Base-by-base conservation (phyloP, 768 basidiomycete species). In the Tulasnella sp. region DNA sequence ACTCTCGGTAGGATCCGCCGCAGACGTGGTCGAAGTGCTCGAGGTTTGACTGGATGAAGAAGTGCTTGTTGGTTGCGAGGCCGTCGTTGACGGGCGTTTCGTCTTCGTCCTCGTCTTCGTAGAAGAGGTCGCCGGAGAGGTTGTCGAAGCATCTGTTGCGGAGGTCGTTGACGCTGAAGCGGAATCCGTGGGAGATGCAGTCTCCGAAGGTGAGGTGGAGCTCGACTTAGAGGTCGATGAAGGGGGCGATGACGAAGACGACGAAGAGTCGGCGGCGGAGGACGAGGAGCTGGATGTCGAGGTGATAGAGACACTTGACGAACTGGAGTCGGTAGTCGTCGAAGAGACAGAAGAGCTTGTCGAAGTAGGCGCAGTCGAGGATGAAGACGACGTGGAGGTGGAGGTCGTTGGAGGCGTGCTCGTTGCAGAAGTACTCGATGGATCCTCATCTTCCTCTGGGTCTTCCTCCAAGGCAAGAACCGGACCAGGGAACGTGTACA, bases 401-500 rank as follows among this genome's bases (percentile, higher is more conserved):
- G 67, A 14, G 3, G 39, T 17, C 1, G 41, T 44, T 6, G 37
- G 36, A 32, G 36, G 29, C 37, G 36, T 42, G 63, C 34, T 68
- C 12, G 39, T 68, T 2, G 17, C 29, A 64, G 63, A 39, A n/a
- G 37, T 35, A 17, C 5, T 64, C 22, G 63, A 29, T 39, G 34
- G 37, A 44, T 22, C 39, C 26, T n/a, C n/a, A n/a, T 41, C 74
- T 4, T 34, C 39, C 19, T 34, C 69, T 19, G 42, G 16, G 59
- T 71, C 69, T 34, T 62, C 69, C 19, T 62, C 34, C 11, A 71
- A 22, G 12, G 72, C 42, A 19, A 76, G 68, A 63, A 72, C 74
- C 8, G 76, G 76, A 47, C 75, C 74, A 29, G 76, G 75, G 14
- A 74, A 40, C 11, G 16, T 39, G 47, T 71, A 71, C 14, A 36